Conservation (phyloP, 2,329 filamentous ascomycete species). For the Calonectria hongkongensis region DNA sequence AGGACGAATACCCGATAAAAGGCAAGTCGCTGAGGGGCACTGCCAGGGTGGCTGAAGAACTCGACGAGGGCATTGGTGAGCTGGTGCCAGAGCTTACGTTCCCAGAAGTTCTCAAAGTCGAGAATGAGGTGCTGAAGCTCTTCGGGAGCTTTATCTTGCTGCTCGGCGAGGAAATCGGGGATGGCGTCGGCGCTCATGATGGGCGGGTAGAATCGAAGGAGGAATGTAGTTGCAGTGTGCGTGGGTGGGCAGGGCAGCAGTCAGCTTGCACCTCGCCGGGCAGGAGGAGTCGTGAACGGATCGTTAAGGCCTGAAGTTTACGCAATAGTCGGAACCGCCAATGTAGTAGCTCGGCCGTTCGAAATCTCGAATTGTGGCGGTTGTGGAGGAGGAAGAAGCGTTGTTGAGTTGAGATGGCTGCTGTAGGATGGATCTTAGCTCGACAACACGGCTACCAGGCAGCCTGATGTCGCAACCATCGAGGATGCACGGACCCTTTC, state of each 20-base stretch:
- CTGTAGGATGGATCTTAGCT: conserved; percentile 47
- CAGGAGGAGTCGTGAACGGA: conserved; percentile 18
- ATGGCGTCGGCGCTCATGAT: conserved; percentile 91
- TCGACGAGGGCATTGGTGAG: conserved; percentile 91
- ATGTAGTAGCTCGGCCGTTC: neutral
- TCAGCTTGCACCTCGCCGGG: conserved; percentile 48
- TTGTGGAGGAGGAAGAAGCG: conserved; percentile 2
- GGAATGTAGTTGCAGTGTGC: conserved; percentile 30
- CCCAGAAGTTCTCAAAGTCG: conserved; percentile 97
- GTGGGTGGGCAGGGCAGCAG: conserved; percentile 49
- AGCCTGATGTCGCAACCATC: conserved; percentile 61
- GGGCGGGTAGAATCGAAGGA: conserved; percentile 41
- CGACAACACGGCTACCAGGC: conserved; percentile 62
- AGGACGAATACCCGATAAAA: conserved; percentile 97
- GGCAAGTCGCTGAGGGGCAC: conserved; percentile 87
- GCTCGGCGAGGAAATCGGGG: conserved; percentile 91
- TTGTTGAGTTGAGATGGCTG: neutral
- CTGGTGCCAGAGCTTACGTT: conserved; percentile 99
- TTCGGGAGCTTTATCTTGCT: conserved; percentile 90
- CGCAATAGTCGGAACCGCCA: neutral
- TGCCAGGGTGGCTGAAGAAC: conserved; percentile 90
- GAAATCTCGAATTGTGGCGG: neutral
- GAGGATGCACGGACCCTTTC: conserved; percentile 50
- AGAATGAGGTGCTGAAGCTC: conserved; percentile 92
- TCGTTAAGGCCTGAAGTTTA: conserved; percentile 23